phyloP scores from a whole-genome alignment of 2,329 filamentous ascomycete species.

The Clarireedia homoeocarpa region DNA sequence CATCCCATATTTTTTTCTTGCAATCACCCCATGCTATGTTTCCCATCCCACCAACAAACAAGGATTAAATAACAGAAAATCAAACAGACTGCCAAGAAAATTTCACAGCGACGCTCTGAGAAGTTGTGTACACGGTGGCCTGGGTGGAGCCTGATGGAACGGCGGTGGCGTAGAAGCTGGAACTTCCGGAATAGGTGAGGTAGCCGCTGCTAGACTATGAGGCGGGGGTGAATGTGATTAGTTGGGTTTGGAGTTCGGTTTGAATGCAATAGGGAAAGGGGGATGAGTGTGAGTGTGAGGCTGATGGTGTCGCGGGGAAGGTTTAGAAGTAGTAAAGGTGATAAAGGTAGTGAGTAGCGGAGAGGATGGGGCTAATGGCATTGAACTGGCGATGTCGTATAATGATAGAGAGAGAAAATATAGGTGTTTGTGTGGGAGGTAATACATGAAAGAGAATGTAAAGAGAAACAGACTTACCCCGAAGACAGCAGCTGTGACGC shows the following conservation, averaged over 20 bases:
- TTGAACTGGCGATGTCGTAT: too few relatives aligned
- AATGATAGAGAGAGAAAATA: neutral
- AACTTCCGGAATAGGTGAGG: conserved; percentile 23
- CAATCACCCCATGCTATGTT: neutral
- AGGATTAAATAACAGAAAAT: neutral
- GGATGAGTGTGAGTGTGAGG: neutral
- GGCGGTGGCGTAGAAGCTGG: conserved; percentile 28
- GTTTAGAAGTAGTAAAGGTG: too few relatives aligned
- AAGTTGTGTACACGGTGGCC: conserved; percentile 24
- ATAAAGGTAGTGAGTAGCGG: too few relatives aligned
- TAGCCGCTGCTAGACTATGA: conserved; percentile 12
- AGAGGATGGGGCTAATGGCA: too few relatives aligned
- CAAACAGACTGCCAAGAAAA: conserved; percentile 25
- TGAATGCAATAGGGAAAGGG: neutral
- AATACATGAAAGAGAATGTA: neutral
- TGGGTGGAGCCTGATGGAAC: conserved; percentile 28
- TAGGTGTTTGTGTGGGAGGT: neutral
- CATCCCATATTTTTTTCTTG: neutral
- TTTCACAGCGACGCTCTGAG: conserved; percentile 23
- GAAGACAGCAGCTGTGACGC: conserved; percentile 34
- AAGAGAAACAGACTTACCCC: conserved; percentile 22
- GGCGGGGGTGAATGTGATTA: too few relatives aligned
- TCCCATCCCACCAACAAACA: neutral
- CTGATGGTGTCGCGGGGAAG: too few relatives aligned
- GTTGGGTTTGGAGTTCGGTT: neutral